Evolutionary conservation across 23 red algal species (phyloP), one percentile per base, ranked within the genome.

Genomic region (Chondrus crispus): DNA sequence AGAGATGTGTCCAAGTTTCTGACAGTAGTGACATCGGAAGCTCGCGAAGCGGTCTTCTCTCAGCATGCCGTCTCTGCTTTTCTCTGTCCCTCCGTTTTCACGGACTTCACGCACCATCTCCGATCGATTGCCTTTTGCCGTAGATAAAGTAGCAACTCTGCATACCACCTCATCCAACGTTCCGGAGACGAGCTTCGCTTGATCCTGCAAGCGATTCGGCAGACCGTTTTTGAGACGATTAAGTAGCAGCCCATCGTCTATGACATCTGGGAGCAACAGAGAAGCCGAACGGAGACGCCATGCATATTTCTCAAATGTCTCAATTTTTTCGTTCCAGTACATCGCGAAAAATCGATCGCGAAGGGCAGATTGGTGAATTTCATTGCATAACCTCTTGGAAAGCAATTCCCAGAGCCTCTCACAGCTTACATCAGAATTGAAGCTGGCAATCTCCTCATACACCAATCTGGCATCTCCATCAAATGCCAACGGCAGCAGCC

Each of bases 91-190:
- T n/a, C n/a, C n/a, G n/a, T n/a, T n/a, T n/a, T n/a, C n/a, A n/a
- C n/a, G n/a, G n/a, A n/a, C n/a, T n/a, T n/a, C n/a, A n/a, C n/a
- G n/a, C n/a, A n/a, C n/a, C n/a, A n/a, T n/a, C n/a, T n/a, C n/a
- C n/a, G n/a, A n/a, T n/a, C n/a, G n/a, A n/a, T n/a, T n/a, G n/a
- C n/a, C n/a, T n/a, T n/a, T n/a, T n/a, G n/a, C n/a, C n/a, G n/a
- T n/a, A n/a, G n/a, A n/a, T n/a, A n/a, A n/a, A n/a, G n/a, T n/a
- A n/a, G n/a, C n/a, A n/a, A n/a, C n/a, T n/a, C n/a, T n/a, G n/a
- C n/a, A n/a, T n/a, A 76, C 71, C 71, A 76, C 28, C 39, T 76
- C 71, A 38, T 76, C 71, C 7, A 76, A 76, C 43, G 6, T 40
- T 46, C 28, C 71, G 24, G 71, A 40, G 37, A 76, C 39, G 33